phyloP scores from a whole-genome alignment of 2,329 filamentous ascomycete genomes.

The Colletotrichum tofieldiae region DNA sequence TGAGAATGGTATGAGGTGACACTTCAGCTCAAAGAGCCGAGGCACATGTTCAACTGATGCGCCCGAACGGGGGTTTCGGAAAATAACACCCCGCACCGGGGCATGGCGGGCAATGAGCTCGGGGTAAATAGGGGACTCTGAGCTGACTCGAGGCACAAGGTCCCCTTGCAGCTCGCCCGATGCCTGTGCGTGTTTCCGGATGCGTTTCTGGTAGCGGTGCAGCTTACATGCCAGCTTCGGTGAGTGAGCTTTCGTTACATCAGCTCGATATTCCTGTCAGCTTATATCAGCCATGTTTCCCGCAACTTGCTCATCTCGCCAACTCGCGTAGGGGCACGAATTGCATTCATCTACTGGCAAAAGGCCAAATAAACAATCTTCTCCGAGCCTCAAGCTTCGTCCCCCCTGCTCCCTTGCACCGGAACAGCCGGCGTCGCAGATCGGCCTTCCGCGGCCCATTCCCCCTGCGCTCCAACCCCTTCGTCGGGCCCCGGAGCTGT shows the following conservation, averaged over 20 bases:
- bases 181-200: not conserved
- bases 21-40: conserved; percentile 24
- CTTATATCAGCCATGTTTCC: not conserved
- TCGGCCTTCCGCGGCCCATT: conserved; percentile 27
- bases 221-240: conserved; percentile 8
- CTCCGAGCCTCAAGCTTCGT: not conserved
- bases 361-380: not conserved
- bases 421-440: conserved; percentile 39
- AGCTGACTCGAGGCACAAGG: conserved; percentile 15
- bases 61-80: conserved; percentile 23
- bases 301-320: not conserved
- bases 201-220: not conserved
- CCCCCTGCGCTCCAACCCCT: conserved; percentile 4
- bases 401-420: conserved; percentile 6
- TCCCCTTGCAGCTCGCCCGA: conserved; percentile 7
- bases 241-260: not conserved
- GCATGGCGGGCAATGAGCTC: not conserved
- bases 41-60: conserved; percentile 15
- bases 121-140: conserved; percentile 12
- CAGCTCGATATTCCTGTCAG: not conserved
- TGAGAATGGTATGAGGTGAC: not conserved
- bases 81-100: conserved; percentile 14
- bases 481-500: not conserved
- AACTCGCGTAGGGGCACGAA: not conserved
- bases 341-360: not conserved